phyloP scores from a whole-genome alignment of 352 stramenopile genomes.

The Globisporangium barbulae region DNA sequence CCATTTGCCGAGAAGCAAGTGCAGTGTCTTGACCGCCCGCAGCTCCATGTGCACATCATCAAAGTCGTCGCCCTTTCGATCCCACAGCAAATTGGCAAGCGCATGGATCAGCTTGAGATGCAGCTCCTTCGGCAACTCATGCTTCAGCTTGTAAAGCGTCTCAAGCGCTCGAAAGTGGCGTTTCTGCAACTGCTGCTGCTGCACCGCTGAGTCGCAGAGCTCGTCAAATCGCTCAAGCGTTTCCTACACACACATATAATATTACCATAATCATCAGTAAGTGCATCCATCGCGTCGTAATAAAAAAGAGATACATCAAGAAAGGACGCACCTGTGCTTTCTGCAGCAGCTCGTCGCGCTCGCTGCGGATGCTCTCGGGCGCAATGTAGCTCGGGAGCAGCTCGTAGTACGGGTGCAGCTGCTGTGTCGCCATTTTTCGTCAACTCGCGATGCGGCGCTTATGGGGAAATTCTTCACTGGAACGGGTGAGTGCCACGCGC shows the following conservation, averaged over 20 bases:
- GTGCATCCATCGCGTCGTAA: neutral
- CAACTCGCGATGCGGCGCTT: neutral
- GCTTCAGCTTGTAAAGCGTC: constrained; percentile 65
- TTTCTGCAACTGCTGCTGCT: constrained; percentile 31
- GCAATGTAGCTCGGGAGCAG: constrained; percentile 60
- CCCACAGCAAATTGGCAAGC: constrained; percentile 49
- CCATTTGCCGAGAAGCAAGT: constrained; percentile 59
- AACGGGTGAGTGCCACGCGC: neutral
- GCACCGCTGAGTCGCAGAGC: constrained; percentile 16
- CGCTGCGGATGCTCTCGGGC: constrained; percentile 28
- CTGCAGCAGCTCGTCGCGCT: constrained; percentile 42
- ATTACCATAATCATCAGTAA: neutral
- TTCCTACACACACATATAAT: constrained; percentile 22
- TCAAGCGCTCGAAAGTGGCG: constrained; percentile 59
- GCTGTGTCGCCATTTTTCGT: neutral
- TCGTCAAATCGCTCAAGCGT: constrained; percentile 32
- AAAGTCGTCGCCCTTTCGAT: constrained; percentile 33
- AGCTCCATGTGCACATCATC: constrained; percentile 55
- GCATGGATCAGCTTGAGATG: constrained; percentile 42
- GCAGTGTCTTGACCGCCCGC: constrained; percentile 32
- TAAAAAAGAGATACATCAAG: neutral
- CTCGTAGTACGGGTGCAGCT: constrained; percentile 53
- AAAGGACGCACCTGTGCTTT: constrained; percentile 31
- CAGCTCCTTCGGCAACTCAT: constrained; percentile 38
- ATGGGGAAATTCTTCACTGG: neutral